Evolutionary conservation across 768 basidiomycete genomes (phyloP).

Genomic region (Tylopilus plumbeoviolaceoides): DNA sequence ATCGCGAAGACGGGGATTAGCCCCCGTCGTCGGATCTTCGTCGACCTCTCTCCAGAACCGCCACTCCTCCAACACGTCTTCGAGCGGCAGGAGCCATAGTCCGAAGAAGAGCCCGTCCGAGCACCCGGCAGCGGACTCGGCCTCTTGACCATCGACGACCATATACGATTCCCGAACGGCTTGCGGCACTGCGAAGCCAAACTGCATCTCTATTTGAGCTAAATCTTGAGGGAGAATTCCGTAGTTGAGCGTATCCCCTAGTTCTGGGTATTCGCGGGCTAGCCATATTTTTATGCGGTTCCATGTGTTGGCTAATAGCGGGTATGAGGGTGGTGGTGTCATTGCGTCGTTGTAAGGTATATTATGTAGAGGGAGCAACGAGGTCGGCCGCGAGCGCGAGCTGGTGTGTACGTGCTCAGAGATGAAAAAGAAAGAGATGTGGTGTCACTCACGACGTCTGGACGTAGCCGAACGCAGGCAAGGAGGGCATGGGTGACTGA

Average conservation of each 20-base stretch:
- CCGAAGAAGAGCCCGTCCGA: constrained; percentile 94
- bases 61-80: constrained; percentile 95
- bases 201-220: constrained; percentile 75
- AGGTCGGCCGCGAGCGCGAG: constrained; percentile 44
- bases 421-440: constrained; percentile 2
- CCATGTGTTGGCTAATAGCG: constrained; percentile 82
- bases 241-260: constrained; percentile 93
- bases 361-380: constrained; percentile 69
- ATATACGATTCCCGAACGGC: constrained; percentile 91
- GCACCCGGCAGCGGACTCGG: constrained; percentile 82
- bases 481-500: constrained; percentile 36
- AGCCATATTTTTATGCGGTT: constrained; percentile 80
- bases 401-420: constrained; percentile 19
- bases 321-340: constrained; percentile 49
- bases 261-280: constrained; percentile 82
- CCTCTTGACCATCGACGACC: constrained; percentile 89
- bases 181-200: constrained; percentile 79
- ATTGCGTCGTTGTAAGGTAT: constrained; percentile 40
- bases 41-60: constrained; percentile 94
- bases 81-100: constrained; percentile 86
- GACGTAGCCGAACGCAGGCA: constrained; percentile 54
- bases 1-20: constrained; percentile 64
- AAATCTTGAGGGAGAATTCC: constrained; percentile 81
- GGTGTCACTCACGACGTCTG: constrained; percentile 46
- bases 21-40: constrained; percentile 80